Percentiles rank a stretch among this genome's conserved stretches.
phyloP scores from a whole-genome alignment of 1,284 basidiomycete species.

The Kwoniella shivajii region DNA sequence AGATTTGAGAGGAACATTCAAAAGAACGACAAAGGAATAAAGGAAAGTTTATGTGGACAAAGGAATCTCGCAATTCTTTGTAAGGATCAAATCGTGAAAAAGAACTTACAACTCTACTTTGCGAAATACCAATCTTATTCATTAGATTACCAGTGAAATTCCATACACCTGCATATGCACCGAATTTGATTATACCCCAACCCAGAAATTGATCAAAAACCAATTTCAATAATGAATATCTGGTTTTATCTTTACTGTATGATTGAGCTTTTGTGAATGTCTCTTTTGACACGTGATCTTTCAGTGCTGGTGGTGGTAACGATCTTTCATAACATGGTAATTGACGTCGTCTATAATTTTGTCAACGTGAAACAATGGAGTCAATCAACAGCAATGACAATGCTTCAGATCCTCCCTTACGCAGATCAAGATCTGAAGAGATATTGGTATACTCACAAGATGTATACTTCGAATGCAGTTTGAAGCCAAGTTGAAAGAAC shows the following conservation, averaged over 20 bases:
- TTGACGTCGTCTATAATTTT: conserved; percentile 61
- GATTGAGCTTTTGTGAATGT: conserved; percentile 85
- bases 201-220: conserved; percentile 73
- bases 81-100: no score
- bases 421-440: not conserved
- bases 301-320: conserved; percentile 74
- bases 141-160: conserved; percentile 31
- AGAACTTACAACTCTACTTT: conserved; percentile 36
- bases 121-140: conserved; percentile 58
- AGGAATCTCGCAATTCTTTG: not conserved
- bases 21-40: not conserved
- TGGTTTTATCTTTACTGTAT: conserved; percentile 92
- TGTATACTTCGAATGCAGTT: conserved; percentile 41
- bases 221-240: conserved; percentile 73
- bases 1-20: conserved; percentile 17
- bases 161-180: conserved; percentile 82
- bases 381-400: not conserved
- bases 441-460: conserved; percentile 32
- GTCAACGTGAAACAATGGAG: not conserved
- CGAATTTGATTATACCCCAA: conserved; percentile 70
- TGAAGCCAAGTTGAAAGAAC: conserved; percentile 31
- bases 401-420: not conserved
- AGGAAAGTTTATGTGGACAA: not conserved
- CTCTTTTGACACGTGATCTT: conserved; percentile 68
- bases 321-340: conserved; percentile 78